phyloP scores from a whole-genome alignment of 768 basidiomycete genomes.

The Termitomyces sp. region DNA sequence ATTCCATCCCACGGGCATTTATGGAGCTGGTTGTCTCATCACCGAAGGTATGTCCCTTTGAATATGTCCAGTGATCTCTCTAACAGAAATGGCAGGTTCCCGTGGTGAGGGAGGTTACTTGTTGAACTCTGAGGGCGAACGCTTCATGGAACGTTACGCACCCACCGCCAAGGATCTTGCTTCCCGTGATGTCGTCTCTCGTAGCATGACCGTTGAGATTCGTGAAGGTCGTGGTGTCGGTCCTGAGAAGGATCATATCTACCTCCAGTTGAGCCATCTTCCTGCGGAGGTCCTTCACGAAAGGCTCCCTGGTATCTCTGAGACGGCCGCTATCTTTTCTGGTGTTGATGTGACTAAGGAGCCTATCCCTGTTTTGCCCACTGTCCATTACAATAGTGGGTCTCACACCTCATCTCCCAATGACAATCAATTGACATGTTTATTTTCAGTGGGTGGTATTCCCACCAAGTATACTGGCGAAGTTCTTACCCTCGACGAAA shows the following conservation, averaged over 20 bases:
- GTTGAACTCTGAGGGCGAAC: constrained; percentile 96
- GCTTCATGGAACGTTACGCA: constrained; percentile 99
- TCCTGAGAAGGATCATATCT: constrained; percentile 96
- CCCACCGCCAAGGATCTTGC: constrained; percentile 99
- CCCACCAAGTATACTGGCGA: constrained; percentile 98
- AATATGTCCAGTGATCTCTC: background rate
- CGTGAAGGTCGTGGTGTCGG: constrained; percentile 99
- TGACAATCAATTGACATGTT: background rate
- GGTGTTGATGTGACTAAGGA: constrained; percentile 99
- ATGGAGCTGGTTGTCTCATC: constrained; percentile 98
- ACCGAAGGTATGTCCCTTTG: constrained; percentile 69
- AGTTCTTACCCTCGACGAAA: constrained; percentile 80
- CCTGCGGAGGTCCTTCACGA: constrained; percentile 95
- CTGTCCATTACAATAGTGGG: constrained; percentile 98
- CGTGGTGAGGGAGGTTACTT: constrained; percentile 99
- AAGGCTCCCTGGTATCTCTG: constrained; percentile 97
- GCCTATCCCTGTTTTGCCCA: constrained; percentile 97
- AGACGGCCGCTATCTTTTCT: constrained; percentile 97
- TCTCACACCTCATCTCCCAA: constrained; percentile 4
- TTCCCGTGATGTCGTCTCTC: constrained; percentile 98
- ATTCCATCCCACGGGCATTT: constrained; percentile 99
- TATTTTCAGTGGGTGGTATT: constrained; percentile 88
- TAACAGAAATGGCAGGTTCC: constrained; percentile 53
- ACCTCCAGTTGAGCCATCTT: constrained; percentile 94
- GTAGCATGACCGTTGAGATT: constrained; percentile 98